Conservation (phyloP, 1,139 yeast species). For the Yamadazyma atlantica region DNA sequence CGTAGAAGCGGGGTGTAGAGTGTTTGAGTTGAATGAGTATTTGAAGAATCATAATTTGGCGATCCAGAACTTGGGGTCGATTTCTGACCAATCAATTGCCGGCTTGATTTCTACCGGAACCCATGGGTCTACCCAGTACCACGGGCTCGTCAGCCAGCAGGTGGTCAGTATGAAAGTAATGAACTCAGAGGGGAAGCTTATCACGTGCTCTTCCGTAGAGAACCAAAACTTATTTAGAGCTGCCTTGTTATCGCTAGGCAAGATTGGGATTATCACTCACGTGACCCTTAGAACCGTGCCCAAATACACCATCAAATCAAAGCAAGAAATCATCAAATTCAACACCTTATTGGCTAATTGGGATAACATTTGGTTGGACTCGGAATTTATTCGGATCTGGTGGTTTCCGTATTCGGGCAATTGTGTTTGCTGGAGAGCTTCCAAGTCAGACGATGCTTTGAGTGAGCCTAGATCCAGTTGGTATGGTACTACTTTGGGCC, state of each 20-base stretch:
- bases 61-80: constrained; percentile 89
- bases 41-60: constrained; percentile 69
- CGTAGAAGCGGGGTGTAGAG: constrained; percentile 87
- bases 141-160: constrained; percentile 87
- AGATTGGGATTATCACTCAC: constrained; percentile 83
- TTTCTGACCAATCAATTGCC: constrained; percentile 90
- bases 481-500: constrained; percentile 80
- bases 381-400: constrained; percentile 94
- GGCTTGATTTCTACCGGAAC: constrained; percentile 96
- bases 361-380: constrained; percentile 79
- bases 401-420: constrained; percentile 94
- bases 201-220: constrained; percentile 67
- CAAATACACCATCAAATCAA: constrained; percentile 73
- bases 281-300: constrained; percentile 90
- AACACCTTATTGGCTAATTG: constrained; percentile 66
- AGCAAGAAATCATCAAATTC: constrained; percentile 79
- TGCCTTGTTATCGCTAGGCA: constrained; percentile 84
- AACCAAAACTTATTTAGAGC: constrained; percentile 77
- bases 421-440: constrained; percentile 89
- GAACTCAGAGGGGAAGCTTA: constrained; percentile 69
- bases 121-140: constrained; percentile 92
- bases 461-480: constrained; percentile 74
- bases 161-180: constrained; percentile 74
- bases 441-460: constrained; percentile 61
- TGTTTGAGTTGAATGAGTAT: constrained; percentile 72